Percentiles rank a stretch among this genome's conserved stretches.
Conservation (phyloP, 1,284 basidiomycete species). For the Singerocomus rubriflavus region DNA sequence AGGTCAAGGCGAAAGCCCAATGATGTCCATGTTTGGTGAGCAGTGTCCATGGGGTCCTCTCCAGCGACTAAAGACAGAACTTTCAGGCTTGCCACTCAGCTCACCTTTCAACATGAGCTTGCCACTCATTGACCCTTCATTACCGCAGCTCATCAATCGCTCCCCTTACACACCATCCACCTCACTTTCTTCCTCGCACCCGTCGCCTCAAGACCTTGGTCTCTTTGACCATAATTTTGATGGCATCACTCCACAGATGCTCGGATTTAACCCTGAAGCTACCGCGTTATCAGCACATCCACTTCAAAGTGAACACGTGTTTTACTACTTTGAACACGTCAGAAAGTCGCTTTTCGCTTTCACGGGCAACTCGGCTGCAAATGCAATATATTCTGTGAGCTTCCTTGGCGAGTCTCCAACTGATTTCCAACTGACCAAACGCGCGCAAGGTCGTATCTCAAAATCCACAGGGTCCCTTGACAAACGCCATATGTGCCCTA, state of each 20-base stretch:
- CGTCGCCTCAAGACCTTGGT: constrained; percentile 29
- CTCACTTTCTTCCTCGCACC: constrained; percentile 31
- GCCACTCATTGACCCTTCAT: constrained; percentile 26
- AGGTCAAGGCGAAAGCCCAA: constrained; percentile 26
- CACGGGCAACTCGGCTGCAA: constrained; percentile 52
- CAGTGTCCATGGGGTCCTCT: neutral
- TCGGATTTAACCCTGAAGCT: constrained; percentile 24
- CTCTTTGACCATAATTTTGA: constrained; percentile 32
- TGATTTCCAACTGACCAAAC: too few species aligned
- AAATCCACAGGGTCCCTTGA: constrained; percentile 65
- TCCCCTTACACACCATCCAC: constrained; percentile 35
- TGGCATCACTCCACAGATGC: constrained; percentile 14
- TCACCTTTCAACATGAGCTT: constrained; percentile 31
- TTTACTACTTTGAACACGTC: constrained; percentile 68
- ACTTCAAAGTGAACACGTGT: constrained; percentile 50
- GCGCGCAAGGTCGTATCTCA: constrained; percentile 52
- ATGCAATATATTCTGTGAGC: constrained; percentile 59
- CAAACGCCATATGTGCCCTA: constrained; percentile 71
- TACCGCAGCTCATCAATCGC: constrained; percentile 31
- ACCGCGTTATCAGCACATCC: constrained; percentile 36
- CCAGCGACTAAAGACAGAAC: constrained; percentile 6
- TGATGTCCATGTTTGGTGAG: constrained; percentile 33
- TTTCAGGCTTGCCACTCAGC: constrained; percentile 28
- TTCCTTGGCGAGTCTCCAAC: neutral
- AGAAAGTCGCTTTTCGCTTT: constrained; percentile 59